Evolutionary conservation across 805 yeast species (phyloP), one percentile per base, ranked within the genome.

Genomic region (Naumovozyma baii): DNA sequence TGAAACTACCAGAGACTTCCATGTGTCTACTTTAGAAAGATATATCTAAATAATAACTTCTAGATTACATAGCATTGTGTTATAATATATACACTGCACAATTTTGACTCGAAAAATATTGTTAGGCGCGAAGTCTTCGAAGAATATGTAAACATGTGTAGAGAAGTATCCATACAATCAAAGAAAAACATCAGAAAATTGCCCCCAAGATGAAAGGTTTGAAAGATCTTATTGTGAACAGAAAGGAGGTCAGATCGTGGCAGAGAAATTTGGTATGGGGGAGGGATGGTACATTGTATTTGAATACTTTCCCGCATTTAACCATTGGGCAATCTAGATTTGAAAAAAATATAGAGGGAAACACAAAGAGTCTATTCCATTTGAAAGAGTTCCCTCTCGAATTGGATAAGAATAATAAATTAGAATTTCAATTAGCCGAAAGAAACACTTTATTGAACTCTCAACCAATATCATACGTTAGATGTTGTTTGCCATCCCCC

Each of bases 1-100:
- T 12, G 41, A 29, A 16, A 72, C 74, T 1, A 38, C 52, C 1
- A 38, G 50, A 37, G 69, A 68, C 41, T 72, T 76, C 50, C 62
- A 59, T 22, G 34, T 75, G 16, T 64, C 70, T 18, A 39, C 37
- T 19, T 33, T 47, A 35, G 41, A 39, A 20, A 43, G 41, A 39
- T 5, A 8, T 18, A 18, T 33, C n/a, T n/a, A n/a, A n/a, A n/a
- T n/a, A n/a, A n/a, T n/a, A n/a, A n/a, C n/a, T n/a, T n/a, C n/a
- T n/a, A n/a, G n/a, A n/a, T n/a, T n/a, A n/a, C n/a, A n/a, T n/a
- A n/a, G n/a, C n/a, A n/a, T n/a, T n/a, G n/a, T n/a, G n/a, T n/a
- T n/a, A n/a, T n/a, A n/a, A n/a, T n/a, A n/a, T n/a, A n/a, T n/a
- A n/a, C n/a, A n/a, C n/a, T n/a, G n/a, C n/a, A n/a, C n/a, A n/a